Percentiles rank a stretch among this genome's conserved stretches.
Evolutionary conservation across 1,139 yeast genomes (phyloP).

Genomic region (Eremothecium cymbalariae): DNA sequence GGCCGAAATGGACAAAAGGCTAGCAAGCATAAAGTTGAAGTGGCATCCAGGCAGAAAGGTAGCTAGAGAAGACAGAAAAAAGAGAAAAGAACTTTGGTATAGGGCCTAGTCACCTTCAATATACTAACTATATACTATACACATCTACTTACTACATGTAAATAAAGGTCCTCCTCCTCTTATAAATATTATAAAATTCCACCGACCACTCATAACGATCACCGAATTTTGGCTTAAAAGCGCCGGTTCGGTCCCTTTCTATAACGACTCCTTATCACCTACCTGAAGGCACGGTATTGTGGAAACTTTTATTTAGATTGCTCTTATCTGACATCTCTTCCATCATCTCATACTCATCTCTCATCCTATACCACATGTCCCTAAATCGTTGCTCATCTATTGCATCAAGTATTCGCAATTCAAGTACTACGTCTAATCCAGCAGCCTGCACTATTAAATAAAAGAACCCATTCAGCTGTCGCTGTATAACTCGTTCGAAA

Average conservation of each 20-base stretch:
- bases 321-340: conserved; percentile 22
- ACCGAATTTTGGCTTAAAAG: no score
- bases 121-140: background rate
- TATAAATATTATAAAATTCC: no score
- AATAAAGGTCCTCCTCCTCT: no score
- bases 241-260: no score
- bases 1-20: conserved; percentile 39
- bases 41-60: conserved; percentile 43
- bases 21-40: conserved; percentile 36
- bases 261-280: no score
- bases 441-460: conserved; percentile 18
- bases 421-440: conserved; percentile 16
- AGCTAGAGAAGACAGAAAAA: conserved; percentile 47
- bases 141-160: conserved; percentile 3
- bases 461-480: conserved; percentile 11
- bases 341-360: conserved; percentile 25
- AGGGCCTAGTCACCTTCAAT: conserved; percentile 38
- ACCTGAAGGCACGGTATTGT: no score
- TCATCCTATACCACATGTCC: conserved; percentile 23
- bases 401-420: conserved; percentile 15
- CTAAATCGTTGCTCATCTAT: conserved; percentile 17
- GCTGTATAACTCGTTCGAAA: conserved; percentile 13
- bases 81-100: conserved; percentile 56
- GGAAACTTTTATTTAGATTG: no score
- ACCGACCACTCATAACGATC: no score